A percentile compares a stretch with the other conserved stretches of the same genome.
phyloP scores from a whole-genome alignment of 768 basidiomycete species.

The Imleria badia region DNA sequence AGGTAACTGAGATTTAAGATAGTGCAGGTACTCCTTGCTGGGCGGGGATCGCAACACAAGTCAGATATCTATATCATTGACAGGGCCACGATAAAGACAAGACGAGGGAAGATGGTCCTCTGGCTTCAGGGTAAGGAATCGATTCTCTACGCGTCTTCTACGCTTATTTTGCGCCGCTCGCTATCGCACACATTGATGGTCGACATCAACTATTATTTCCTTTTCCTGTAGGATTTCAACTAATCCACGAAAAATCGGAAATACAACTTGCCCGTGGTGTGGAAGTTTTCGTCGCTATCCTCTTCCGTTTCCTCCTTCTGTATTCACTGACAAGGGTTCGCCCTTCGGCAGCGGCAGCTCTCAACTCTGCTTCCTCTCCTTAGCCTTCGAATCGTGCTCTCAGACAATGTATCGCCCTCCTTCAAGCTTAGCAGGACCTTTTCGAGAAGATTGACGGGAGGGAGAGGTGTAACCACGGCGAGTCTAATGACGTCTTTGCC shows the following conservation, averaged over 20 bases:
- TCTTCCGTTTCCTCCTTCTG: constrained; percentile 23
- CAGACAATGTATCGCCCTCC: constrained; percentile 23
- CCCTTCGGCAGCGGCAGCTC: constrained; percentile 22
- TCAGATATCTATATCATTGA: too few species aligned
- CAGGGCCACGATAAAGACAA: neutral
- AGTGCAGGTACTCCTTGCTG: neutral
- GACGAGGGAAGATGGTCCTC: neutral
- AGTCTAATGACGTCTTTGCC: constrained; percentile 9
- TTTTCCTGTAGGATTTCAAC: neutral
- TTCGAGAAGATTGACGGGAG: constrained; percentile 20
- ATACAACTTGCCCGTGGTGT: constrained; percentile 9
- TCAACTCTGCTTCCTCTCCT: constrained; percentile 23
- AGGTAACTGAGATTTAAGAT: neutral
- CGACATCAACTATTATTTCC: neutral
- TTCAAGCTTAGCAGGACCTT: constrained; percentile 20
- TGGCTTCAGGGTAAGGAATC: neutral
- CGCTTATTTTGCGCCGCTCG: constrained; percentile 2
- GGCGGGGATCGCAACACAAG: neutral
- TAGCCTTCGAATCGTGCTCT: constrained; percentile 25
- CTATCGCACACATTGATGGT: neutral
- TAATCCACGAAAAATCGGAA: neutral
- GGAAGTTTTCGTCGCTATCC: neutral
- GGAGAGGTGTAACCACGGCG: constrained; percentile 23
- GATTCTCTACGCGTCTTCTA: constrained; percentile 7
- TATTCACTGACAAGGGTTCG: constrained; percentile 23